Conservation (phyloP, 2,329 filamentous ascomycete species). For the Grosmannia huntii region DNA sequence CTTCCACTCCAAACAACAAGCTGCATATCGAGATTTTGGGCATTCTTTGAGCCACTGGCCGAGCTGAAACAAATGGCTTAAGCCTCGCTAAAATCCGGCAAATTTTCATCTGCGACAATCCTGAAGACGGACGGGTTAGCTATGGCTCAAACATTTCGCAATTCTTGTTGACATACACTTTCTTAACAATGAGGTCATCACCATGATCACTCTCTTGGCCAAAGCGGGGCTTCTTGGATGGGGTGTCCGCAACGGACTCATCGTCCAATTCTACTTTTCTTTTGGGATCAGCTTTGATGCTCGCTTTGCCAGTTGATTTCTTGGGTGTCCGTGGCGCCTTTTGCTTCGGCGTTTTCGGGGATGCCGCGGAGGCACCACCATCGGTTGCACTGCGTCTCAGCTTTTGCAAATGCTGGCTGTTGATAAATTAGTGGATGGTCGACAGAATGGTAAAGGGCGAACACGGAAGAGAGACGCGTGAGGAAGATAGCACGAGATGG, state of each 20-base stretch:
- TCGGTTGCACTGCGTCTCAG: conserved; percentile 17
- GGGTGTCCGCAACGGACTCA: neutral
- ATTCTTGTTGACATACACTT: conserved; percentile 5
- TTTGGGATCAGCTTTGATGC: neutral
- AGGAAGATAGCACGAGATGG: neutral
- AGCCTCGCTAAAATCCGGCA: neutral
- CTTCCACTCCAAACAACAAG: neutral
- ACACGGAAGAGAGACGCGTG: neutral
- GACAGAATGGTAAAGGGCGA: neutral
- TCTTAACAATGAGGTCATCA: conserved; percentile 1
- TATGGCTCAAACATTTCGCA: neutral
- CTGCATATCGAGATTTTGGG: neutral
- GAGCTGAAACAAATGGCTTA: neutral
- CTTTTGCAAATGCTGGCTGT: conserved; percentile 23
- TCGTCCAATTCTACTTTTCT: conserved; percentile 3
- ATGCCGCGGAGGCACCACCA: neutral
- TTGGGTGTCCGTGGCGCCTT: conserved; percentile 9
- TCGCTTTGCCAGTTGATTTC: conserved; percentile 3
- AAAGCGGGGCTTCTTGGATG: conserved; percentile 10
- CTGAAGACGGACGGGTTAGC: neutral
- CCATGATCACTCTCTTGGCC: neutral
- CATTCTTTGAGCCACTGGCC: neutral
- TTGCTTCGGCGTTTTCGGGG: conserved; percentile 1
- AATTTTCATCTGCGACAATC: neutral
- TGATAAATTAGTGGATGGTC: neutral